Evolutionary conservation across 2,329 filamentous ascomycete species (phyloP).

Genomic region (Claviceps sp.): DNA sequence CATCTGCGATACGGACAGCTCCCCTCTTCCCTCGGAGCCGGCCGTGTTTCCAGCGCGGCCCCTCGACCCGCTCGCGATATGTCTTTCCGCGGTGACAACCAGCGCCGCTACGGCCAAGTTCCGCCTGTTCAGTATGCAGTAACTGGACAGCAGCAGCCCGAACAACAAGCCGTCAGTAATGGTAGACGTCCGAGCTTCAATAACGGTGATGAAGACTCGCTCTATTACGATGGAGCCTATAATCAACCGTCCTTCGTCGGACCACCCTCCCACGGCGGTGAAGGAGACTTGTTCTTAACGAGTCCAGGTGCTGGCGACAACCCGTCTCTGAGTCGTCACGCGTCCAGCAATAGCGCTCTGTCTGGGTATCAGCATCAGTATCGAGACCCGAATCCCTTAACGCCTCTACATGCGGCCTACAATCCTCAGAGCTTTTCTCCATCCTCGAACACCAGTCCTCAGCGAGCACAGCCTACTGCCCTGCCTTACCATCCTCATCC

Average conservation of each 20-base stretch:
- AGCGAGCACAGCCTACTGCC: slow-evolving; percentile 37
- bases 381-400: slow-evolving; percentile 31
- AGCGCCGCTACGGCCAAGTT: slow-evolving; percentile 52
- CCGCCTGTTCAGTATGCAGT: slow-evolving; percentile 52
- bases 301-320: slow-evolving; percentile 23
- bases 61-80: slow-evolving; percentile 22
- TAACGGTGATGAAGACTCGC: slow-evolving; percentile 53
- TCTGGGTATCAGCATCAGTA: slow-evolving; percentile 40
- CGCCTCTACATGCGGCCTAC: slow-evolving; percentile 39
- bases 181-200: slow-evolving; percentile 58
- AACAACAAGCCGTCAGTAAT: slow-evolving; percentile 13
- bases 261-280: slow-evolving; percentile 11
- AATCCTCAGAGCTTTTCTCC: slow-evolving; percentile 55
- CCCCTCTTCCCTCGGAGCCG: not conserved
- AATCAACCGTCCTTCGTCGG: slow-evolving; percentile 4
- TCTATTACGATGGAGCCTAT: slow-evolving; percentile 31
- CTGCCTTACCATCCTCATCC: slow-evolving; percentile 36
- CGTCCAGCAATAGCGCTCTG: slow-evolving; percentile 32
- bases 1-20: not conserved
- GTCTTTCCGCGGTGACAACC: slow-evolving; percentile 51
- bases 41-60: slow-evolving; percentile 2
- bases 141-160: slow-evolving; percentile 20
- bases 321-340: slow-evolving; percentile 18
- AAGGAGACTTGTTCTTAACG: slow-evolving; percentile 53
- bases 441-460: slow-evolving; percentile 13